Evolutionary conservation across 106 monocot species (phyloP).

Genomic region (Triglochin maritima): DNA sequence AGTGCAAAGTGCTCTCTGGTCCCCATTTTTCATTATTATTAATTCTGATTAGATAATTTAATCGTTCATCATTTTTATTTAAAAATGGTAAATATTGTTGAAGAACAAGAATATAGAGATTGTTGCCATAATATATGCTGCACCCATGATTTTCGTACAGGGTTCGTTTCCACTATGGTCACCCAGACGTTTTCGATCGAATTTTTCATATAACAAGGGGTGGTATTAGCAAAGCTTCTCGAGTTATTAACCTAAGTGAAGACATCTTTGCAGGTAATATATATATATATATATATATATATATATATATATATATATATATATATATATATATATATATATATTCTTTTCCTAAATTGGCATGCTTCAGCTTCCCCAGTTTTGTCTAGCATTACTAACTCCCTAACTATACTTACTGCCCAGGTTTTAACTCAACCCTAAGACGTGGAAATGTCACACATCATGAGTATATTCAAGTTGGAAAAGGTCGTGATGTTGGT

Average conservation of each 20-base stretch:
- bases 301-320: background rate
- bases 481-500: conserved; percentile 97
- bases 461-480: conserved; percentile 98
- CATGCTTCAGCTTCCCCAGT: background rate
- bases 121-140: no score
- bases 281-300: background rate
- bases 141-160: conserved; percentile 21
- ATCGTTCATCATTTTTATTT: no score
- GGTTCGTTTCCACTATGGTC: conserved; percentile 98
- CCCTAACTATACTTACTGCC: background rate
- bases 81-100: no score
- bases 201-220: conserved; percentile 97
- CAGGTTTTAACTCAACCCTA: conserved; percentile 94
- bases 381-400: background rate
- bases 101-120: no score
- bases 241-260: conserved; percentile 90
- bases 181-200: conserved; percentile 98
- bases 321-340: background rate
- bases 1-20: no score
- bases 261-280: conserved; percentile 92
- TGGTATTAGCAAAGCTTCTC: conserved; percentile 97
- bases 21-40: no score
- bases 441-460: conserved; percentile 94
- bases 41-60: no score
- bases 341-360: no score